Evolutionary conservation across 163 green algal species (phyloP).

Genomic region (Volvox carteri): DNA sequence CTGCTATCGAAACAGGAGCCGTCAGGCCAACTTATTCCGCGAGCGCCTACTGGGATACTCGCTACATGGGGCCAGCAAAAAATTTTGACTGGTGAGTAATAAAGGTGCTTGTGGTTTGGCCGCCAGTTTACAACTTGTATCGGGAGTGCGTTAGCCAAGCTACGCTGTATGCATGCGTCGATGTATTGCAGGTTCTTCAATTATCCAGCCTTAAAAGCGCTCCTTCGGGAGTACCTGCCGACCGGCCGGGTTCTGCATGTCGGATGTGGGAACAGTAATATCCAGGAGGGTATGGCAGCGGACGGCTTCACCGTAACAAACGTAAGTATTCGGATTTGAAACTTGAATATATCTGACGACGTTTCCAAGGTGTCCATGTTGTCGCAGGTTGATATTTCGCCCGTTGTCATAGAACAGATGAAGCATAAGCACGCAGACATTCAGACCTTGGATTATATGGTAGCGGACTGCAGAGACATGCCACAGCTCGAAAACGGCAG

Average conservation of each 20-base stretch:
- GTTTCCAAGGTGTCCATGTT: background rate
- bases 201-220: conserved; percentile 22
- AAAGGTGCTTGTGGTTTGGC: background rate
- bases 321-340: too few relatives aligned
- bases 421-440: conserved; percentile 1
- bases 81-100: conserved; percentile 25
- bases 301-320: conserved; percentile 60
- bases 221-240: background rate
- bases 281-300: conserved; percentile 56
- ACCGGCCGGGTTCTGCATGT: conserved; percentile 55
- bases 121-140: background rate
- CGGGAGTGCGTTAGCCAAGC: background rate
- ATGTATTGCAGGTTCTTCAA: conserved; percentile 24
- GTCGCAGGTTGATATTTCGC: conserved; percentile 59
- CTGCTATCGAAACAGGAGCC: background rate
- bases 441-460: conserved; percentile 7
- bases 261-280: conserved; percentile 63
- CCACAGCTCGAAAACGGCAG: background rate
- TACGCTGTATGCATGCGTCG: background rate
- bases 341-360: too few relatives aligned
- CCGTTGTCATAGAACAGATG: conserved; percentile 67
- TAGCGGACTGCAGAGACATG: conserved; percentile 69
- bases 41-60: conserved; percentile 29
- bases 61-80: conserved; percentile 15
- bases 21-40: conserved; percentile 15